Base-by-base conservation (phyloP, 2,329 filamentous ascomycete genomes). In the Geosmithia flava region DNA sequence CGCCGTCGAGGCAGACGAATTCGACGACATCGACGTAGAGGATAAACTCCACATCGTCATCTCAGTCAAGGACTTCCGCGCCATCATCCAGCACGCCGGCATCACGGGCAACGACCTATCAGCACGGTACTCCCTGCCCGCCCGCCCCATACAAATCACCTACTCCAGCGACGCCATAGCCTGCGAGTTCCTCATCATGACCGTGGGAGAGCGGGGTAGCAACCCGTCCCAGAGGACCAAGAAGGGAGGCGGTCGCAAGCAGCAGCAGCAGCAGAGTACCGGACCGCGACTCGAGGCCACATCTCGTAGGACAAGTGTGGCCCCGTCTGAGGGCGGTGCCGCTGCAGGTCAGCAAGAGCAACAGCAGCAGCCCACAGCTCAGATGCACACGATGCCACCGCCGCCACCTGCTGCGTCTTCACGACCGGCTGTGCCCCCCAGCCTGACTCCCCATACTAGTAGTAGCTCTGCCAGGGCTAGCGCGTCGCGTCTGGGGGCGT, bases 171-270 rank as follows among this genome's bases (percentile, higher is more conserved):
- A 83, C 50, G 84, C 81, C 33, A 71, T 90, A 30, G 66, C 77
- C 39, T 87, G 81, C 62, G 83, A 90, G 53, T 90, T 89, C 55
- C 83, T 88, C 42, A 74, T 91, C 51, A 90, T 89, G 85, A 91
- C 86, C 1, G 80, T 85, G 8, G 86, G 85, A 15, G 84, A 88
- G 54, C 70, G 72, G 50, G 70, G 71, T 47, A 71, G 65, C 72
- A 70, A 44, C 62, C 69, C 5, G 62, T 60, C 11, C 13, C 39
- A 39, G 71, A 72, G 50, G 75, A 70, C 57, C 43, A 75, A 70
- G 53, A 75, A 68, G 51, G 59, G 63, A 0, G 11, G 7, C 29
- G 11, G 11, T 16, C 62, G 64, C 44, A 76, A 71, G 53, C 60
- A 62, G 39, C 37, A 27, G 10, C 40, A 46, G 29, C 58, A 62